These are phyloP conservation scores for Elsinoe fawcettii DNA, from an alignment of 2,329 filamentous ascomycete genomes.

Conservation along the genomic window DNA sequence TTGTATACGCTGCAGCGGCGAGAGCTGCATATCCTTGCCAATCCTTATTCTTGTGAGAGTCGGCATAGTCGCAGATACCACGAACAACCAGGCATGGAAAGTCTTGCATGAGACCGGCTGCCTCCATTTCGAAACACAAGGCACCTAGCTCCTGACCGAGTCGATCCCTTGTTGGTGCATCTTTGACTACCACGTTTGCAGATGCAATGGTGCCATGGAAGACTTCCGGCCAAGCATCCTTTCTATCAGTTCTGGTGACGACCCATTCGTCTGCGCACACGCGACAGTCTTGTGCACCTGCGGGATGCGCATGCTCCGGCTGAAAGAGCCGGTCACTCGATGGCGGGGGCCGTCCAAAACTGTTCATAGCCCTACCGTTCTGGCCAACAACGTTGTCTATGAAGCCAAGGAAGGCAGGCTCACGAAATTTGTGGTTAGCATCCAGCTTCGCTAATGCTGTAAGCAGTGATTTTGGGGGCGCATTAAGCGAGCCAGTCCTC, in stretches of 20 bases:
- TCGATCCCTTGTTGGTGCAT: conserved; percentile 10
- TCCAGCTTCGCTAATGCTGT: not conserved
- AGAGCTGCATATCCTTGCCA: conserved; percentile 23
- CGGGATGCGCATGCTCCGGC: too few relatives aligned
- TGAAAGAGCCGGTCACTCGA: not conserved
- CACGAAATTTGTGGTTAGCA: not conserved
- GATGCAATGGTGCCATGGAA: conserved; percentile 36
- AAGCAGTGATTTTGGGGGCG: not conserved
- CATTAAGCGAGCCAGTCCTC: not conserved
- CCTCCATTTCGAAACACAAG: conserved; percentile 19
- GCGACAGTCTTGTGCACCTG: too few relatives aligned
- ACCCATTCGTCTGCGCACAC: not conserved
- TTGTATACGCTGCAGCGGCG: conserved; percentile 22
- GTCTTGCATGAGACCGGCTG: conserved; percentile 11
- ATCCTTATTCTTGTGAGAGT: conserved; percentile 23
- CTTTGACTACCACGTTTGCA: conserved; percentile 26
- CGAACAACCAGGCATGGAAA: conserved; percentile 24
- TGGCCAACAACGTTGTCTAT: not conserved
- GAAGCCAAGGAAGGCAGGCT: not conserved
- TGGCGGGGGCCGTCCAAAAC: not conserved
- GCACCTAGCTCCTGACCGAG: conserved; percentile 17
- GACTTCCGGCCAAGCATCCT: conserved; percentile 21
- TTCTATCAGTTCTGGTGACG: not conserved
- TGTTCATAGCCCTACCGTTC: not conserved
- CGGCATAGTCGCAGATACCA: conserved; percentile 24